Evolutionary conservation across 768 basidiomycete species (phyloP).

Genomic region (Myochromella boudieri): DNA sequence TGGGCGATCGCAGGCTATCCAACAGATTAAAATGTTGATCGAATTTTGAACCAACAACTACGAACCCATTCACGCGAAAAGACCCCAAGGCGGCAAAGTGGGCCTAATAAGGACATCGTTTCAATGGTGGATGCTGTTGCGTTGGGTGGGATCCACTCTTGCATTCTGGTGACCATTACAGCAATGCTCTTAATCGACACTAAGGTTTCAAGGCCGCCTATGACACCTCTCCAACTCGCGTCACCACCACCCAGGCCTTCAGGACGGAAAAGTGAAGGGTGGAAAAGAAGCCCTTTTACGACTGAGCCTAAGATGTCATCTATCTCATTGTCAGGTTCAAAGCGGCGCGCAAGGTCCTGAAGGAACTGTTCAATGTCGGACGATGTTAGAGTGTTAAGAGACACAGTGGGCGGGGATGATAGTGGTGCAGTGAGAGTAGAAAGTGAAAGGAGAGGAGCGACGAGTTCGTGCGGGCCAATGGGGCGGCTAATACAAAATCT

Average conservation of each 20-base stretch:
- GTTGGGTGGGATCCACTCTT: conserved; percentile 66
- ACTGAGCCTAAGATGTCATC: conserved; percentile 79
- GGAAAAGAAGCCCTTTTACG: conserved; percentile 58
- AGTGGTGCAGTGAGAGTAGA: conserved; percentile 70
- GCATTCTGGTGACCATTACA: conserved; percentile 71
- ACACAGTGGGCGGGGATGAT: conserved; percentile 42
- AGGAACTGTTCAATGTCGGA: conserved; percentile 80
- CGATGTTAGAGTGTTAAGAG: conserved; percentile 53
- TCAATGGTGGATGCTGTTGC: conserved; percentile 67
- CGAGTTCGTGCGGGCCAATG: conserved; percentile 77
- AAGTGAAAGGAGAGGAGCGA: conserved; percentile 77
- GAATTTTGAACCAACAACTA: conserved; percentile 12
- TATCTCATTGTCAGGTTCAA: conserved; percentile 77
- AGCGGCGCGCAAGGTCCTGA: conserved; percentile 78
- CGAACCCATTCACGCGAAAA: conserved; percentile 89
- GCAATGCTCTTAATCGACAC: conserved; percentile 84
- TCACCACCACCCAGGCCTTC: conserved; percentile 76
- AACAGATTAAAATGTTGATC: conserved; percentile 9
- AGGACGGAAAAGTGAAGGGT: conserved; percentile 59
- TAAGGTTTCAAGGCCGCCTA: conserved; percentile 79
- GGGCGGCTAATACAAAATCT: conserved; percentile 47
- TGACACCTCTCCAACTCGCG: conserved; percentile 81
- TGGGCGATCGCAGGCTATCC: conserved; percentile 70
- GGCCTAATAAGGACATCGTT: conserved; percentile 71
- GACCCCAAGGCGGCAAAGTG: conserved; percentile 78